Base-by-base conservation (phyloP, 2,329 filamentous ascomycete genomes). In the Sclerotinia spermophila region DNA sequence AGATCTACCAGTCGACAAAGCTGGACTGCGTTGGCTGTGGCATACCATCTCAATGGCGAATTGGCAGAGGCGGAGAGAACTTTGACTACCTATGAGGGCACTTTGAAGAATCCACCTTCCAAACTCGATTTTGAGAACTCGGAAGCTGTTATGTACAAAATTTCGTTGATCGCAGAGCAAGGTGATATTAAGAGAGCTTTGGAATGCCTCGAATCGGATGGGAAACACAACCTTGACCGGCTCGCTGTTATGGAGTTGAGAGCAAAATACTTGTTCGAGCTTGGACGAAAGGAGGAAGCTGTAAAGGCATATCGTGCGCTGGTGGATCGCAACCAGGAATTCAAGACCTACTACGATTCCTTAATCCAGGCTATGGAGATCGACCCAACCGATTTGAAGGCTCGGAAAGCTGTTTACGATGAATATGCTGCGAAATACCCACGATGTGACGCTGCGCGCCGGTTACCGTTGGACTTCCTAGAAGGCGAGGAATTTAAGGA, bases 21-120 rank as follows among this genome's bases (percentile, higher is more conserved):
- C 82, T 99, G 96, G 96, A 98, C 96, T 6, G 96, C 93, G n/a
- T 84, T 99, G 72, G 96, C 96, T 55, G 92, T 98, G 71, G 96
- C 95, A 48, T 89, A 97, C 79, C 96, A 99, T 78, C 85, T 99
- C 67, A 87, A 90, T n/a, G 96, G 95, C 1, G 92, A 97, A 79
- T 84, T 96, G 72, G 82, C 86, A 59, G 92, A 96, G 77, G 96
- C 96, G 42, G 96, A 99, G 83, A 93, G 94, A 77, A 92, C 97
- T 55, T 83, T 99, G 76, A 93, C 89, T 61, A 96, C 92, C 24
- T 99, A 95, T 81, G 96, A 99, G 81, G 93, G 96, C 73, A 98
- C 95, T 0, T 81, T 99, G 74, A 97, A 97, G 83, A 86, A 87
- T 19, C 87, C 90, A 15, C 93, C 94, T 1, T 86, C 89, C 19